These are phyloP conservation scores for Agaricus blazei DNA, from an alignment of 768 basidiomycete genomes.

Conservation along the genomic window DNA sequence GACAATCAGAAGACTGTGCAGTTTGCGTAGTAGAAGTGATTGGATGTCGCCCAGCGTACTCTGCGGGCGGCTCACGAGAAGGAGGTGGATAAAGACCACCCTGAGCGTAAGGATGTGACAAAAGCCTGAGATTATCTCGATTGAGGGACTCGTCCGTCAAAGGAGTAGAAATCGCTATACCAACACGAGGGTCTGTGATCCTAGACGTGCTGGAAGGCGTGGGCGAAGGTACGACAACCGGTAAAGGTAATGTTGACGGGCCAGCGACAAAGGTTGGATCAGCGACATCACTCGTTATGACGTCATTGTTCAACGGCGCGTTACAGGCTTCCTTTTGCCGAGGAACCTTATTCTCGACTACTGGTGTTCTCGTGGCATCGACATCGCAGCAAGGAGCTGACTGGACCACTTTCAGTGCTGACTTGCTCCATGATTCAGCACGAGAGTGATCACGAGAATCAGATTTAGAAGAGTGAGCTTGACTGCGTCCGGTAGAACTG, in stretches of 20 bases:
- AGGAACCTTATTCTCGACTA: slow-evolving; percentile 13
- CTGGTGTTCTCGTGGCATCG: not conserved
- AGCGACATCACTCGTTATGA: slow-evolving; percentile 35
- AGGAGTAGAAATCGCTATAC: slow-evolving; percentile 32
- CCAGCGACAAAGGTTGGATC: slow-evolving; percentile 35
- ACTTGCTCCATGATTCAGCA: slow-evolving; percentile 38
- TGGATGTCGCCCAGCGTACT: slow-evolving; percentile 34
- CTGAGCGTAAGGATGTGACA: slow-evolving; percentile 47
- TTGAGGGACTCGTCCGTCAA: slow-evolving; percentile 23
- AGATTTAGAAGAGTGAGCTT: slow-evolving; percentile 7
- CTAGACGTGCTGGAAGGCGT: slow-evolving; percentile 21
- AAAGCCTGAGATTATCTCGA: slow-evolving; percentile 27
- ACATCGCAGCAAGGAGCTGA: slow-evolving; percentile 16
- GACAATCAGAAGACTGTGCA: slow-evolving; percentile 6
- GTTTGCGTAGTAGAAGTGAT: slow-evolving; percentile 2
- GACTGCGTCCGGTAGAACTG: slow-evolving; percentile 2
- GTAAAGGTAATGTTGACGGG: slow-evolving; percentile 7
- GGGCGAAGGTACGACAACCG: slow-evolving; percentile 1
- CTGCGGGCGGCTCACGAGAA: slow-evolving; percentile 16
- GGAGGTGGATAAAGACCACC: slow-evolving; percentile 27
- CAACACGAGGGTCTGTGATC: slow-evolving; percentile 27
- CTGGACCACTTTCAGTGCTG: slow-evolving; percentile 36
- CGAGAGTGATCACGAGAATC: slow-evolving; percentile 30
- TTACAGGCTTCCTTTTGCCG: slow-evolving; percentile 26
- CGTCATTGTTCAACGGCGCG: slow-evolving; percentile 33